Conservation (phyloP, 768 basidiomycete genomes). For the Phaffia tasmanica region DNA sequence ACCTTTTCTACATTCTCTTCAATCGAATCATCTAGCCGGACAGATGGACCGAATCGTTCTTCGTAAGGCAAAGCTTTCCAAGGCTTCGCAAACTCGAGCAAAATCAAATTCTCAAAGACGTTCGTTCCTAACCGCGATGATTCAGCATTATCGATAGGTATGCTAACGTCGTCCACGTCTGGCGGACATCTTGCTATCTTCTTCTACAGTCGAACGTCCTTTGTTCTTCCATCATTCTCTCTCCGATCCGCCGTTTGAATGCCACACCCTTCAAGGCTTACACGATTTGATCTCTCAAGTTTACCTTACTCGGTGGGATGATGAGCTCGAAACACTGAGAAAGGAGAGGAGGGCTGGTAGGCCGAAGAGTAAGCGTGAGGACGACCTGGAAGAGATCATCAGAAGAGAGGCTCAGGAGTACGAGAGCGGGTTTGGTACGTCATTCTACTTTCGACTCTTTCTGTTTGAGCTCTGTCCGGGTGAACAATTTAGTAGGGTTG, state of each 20-base stretch:
- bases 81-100: slow-evolving; percentile 29
- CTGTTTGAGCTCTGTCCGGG: background rate
- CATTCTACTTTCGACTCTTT: background rate
- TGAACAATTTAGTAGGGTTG: no score
- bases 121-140: slow-evolving; percentile 12
- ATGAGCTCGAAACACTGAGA: slow-evolving; percentile 30
- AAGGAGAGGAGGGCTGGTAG: slow-evolving; percentile 34
- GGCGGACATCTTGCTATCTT: background rate
- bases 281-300: slow-evolving; percentile 33
- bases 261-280: slow-evolving; percentile 31
- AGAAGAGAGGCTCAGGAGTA: slow-evolving; percentile 33
- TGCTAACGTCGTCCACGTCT: background rate
- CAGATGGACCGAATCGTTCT: slow-evolving; percentile 38
- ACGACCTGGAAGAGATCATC: slow-evolving; percentile 35
- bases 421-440: slow-evolving; percentile 36
- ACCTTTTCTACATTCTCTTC: background rate
- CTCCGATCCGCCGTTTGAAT: slow-evolving; percentile 29
- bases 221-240: slow-evolving; percentile 37
- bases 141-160: background rate
- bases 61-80: slow-evolving; percentile 34
- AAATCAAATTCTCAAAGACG: slow-evolving; percentile 25
- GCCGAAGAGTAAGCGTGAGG: slow-evolving; percentile 34
- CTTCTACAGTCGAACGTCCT: slow-evolving; percentile 34
- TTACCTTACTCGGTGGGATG: slow-evolving; percentile 35
- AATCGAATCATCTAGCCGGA: slow-evolving; percentile 31